Evolutionary conservation across 768 basidiomycete genomes (phyloP), one percentile per base, ranked within the genome.

Genomic region (Leccinum uliginosum): DNA sequence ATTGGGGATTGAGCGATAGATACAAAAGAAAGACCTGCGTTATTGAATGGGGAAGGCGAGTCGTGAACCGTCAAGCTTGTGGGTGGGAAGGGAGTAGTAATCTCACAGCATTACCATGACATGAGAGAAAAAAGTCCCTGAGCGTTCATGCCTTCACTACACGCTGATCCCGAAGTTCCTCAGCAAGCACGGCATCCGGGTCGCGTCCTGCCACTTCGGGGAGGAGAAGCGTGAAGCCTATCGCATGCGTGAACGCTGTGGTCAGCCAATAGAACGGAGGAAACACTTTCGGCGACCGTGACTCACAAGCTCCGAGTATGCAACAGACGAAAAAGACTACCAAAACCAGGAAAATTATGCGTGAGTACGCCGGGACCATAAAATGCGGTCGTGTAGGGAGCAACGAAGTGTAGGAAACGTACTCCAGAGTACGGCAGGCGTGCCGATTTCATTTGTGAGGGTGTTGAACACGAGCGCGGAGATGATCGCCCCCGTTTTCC

Each of bases 401-500:
- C 45, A 46, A 7, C 27, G 38, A 17, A 19, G n/a, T n/a, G 59
- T 21, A 49, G 32, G 46, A 54, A 24, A 79, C 84, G 61, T 61
- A 89, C 87, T 89, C 87, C 89, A 90, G 6, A 91, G 77, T 8
- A 86, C 80, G 47, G 69, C 71, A 0, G 84, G 80, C 8, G 84
- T 87, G 17, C 89, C 89, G 57, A 89, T 80, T n/a, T 73, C 66
- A 45, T 78, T 63, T 23, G 76, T 80, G 29, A 90, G 76, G 1
- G 78, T 74, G 70, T 87, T 89, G 75, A 91, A 90, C 2, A 77
- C 87, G 44, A 90, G 80, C 1, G 86, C 84, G 11, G 85, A 83
- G 60, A 90, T 79, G 75, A 92, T 89, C 0, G 89, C 90, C 52
- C 89, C 90, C 0, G 74, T 75, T 67, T 92, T 91, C 19, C 90